A percentile compares a stretch with the other conserved stretches of the same genome.
Evolutionary conservation across 129 eudicot genomes (phyloP).

Genomic region (sunflower (Helianthus annuus)): DNA sequence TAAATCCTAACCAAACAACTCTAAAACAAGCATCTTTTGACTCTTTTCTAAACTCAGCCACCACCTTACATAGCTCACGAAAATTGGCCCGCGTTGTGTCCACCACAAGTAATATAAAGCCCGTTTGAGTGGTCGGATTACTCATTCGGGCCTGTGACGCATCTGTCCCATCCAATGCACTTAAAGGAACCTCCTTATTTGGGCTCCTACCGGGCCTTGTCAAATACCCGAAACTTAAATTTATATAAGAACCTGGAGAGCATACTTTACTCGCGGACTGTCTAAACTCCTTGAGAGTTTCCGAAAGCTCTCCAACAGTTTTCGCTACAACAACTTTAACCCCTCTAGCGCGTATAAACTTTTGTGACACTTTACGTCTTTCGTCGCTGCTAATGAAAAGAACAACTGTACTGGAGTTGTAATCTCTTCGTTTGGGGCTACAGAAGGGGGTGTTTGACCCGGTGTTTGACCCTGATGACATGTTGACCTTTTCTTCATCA

Average conservation of each 20-base stretch:
- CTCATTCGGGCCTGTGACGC: constrained; percentile 2
- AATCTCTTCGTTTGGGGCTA: constrained; percentile 23
- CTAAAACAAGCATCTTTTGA: constrained; percentile 16
- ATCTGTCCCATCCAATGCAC: constrained; percentile 53
- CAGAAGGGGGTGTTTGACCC: constrained; percentile 24
- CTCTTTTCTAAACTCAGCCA: constrained; percentile 64
- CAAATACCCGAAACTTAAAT: constrained; percentile 22
- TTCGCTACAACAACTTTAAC: constrained; percentile 45
- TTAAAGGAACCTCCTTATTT: constrained; percentile 44
- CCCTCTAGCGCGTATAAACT: constrained; percentile 40
- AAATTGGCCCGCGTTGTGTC: constrained; percentile 55
- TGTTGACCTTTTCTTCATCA: constrained; percentile 26
- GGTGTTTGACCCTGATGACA: constrained; percentile 24
- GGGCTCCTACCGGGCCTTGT: constrained; percentile 31
- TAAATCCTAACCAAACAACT: constrained; percentile 65
- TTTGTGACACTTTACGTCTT: constrained; percentile 37
- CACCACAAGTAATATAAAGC: constrained; percentile 48
- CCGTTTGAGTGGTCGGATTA: neutral
- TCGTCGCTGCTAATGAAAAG: constrained; percentile 42
- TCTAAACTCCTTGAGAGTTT: constrained; percentile 39
- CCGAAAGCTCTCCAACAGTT: constrained; percentile 31
- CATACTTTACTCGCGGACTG: constrained; percentile 5
- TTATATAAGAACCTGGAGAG: constrained; percentile 36
- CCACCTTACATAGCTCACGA: constrained; percentile 34
- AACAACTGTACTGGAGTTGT: constrained; percentile 13